Base-by-base conservation (phyloP, 2,329 filamentous ascomycete species). In the Colletotrichum sp. region DNA sequence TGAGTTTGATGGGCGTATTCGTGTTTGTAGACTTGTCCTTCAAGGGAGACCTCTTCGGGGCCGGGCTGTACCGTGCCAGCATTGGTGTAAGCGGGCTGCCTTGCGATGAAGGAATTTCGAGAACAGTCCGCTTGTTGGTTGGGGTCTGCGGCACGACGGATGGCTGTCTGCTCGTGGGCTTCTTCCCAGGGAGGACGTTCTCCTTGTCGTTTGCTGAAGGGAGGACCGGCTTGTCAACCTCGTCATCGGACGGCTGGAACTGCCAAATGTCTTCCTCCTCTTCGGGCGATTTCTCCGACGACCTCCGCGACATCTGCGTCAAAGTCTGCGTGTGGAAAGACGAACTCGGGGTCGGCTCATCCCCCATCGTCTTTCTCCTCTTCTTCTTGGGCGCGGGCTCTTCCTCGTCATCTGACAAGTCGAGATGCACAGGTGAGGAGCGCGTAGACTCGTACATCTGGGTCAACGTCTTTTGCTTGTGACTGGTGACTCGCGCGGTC, bases 91-190 rank as follows among this genome's bases (percentile, higher is more conserved):
- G 84, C 0, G 87, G 86, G 8, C 87, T 87, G 5, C 84, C 84
- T 76, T 86, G 84, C 0, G 88, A 89, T 1, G 87, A 88, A 3
- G 87, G 87, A 8, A 89, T 86, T 76, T 89, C 87, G 3, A 83
- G 79, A 44, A 82, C 83, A 44, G 79, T 80, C 52, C 78, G 79
- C 69, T 81, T 79, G 71, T 78, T 63, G 21, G 80, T 80, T 0
- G 87, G 88, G 8, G 88, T 89, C 73, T 88, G 85, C 1, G 87
- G 87, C 8, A 86, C 80, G n/a, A 85, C 76, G 1, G 85, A 84
- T 26, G 79, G 62, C 13, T 75, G 75, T 36, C 74, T 78, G 60
- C 80, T 85, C 15, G 82, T 81, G 10, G 81, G 82, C 6, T 78
- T 79, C 1, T 78, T 78, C 8, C 21, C 59, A 18, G 57, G 59